A percentile compares a stretch with the other conserved stretches of the same genome.
Evolutionary conservation across 495 filamentous ascomycete genomes (phyloP).

Genomic region (Aspergillus coremiiformis): DNA sequence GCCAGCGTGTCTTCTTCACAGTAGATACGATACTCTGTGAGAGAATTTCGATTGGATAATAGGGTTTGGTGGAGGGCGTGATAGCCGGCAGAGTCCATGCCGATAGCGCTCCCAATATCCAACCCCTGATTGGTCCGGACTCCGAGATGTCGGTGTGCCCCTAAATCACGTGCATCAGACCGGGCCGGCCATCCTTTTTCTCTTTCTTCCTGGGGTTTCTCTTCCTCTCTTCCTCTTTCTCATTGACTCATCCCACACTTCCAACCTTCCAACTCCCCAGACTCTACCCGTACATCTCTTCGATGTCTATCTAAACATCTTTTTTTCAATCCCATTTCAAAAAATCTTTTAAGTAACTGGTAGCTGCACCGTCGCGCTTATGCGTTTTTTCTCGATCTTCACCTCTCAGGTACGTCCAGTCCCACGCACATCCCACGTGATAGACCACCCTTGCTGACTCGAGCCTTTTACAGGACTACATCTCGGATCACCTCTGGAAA

Average conservation of each 20-base stretch:
- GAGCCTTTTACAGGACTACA: constrained; percentile 63
- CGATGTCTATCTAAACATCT: constrained; percentile 26
- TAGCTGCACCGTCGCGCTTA: constrained; percentile 59
- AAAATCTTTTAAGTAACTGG: constrained; percentile 28
- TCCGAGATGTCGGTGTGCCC: constrained; percentile 22
- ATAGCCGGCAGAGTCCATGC: not conserved
- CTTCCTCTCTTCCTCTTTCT: constrained; percentile 10
- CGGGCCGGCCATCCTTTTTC: constrained; percentile 23
- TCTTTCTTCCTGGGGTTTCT: constrained; percentile 21
- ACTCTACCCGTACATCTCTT: not conserved
- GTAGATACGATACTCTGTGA: not conserved
- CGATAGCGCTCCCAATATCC: constrained; percentile 16
- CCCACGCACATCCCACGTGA: not conserved
- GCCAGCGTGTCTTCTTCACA: not conserved
- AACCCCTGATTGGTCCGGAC: constrained; percentile 24
- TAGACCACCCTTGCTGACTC: not conserved
- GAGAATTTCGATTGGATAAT: not conserved
- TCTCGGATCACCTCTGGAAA: constrained; percentile 99
- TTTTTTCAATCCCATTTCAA: constrained; percentile 7
- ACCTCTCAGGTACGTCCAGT: constrained; percentile 82
- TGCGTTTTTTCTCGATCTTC: constrained; percentile 91
- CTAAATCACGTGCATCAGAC: constrained; percentile 28
- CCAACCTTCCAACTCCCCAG: not conserved
- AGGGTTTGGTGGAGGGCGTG: not conserved
- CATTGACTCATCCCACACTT: constrained; percentile 6